Evolutionary conservation across 495 filamentous ascomycete genomes (phyloP).

Genomic region (Penicillium malachiteum): DNA sequence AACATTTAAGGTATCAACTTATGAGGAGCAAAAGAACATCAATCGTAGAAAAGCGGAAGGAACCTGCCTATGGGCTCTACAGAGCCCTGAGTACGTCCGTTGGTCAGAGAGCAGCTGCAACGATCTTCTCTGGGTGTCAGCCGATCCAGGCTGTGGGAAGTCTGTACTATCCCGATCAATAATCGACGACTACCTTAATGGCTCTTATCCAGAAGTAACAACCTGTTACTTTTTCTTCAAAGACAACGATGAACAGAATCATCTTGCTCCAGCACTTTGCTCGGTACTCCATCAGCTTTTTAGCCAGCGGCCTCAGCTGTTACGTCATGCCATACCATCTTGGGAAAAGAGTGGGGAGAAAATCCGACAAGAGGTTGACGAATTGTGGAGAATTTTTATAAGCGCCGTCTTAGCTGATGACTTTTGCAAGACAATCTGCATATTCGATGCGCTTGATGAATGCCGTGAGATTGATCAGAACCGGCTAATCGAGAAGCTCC

Average conservation of each 20-base stretch:
- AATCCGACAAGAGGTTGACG: constrained; percentile 19
- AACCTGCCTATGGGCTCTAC: constrained; percentile 29
- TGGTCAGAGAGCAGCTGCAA: constrained; percentile 26
- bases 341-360: constrained; percentile 26
- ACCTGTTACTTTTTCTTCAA: constrained; percentile 51
- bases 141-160: constrained; percentile 48
- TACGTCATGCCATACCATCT: constrained; percentile 24
- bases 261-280: constrained; percentile 31
- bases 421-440: constrained; percentile 27
- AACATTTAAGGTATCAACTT: constrained; percentile 26
- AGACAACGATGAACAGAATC: constrained; percentile 36
- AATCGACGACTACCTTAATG: constrained; percentile 26
- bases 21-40: constrained; percentile 29
- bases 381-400: constrained; percentile 34
- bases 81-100: constrained; percentile 28
- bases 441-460: constrained; percentile 47
- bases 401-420: constrained; percentile 16
- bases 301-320: constrained; percentile 20
- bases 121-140: constrained; percentile 44
- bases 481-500: constrained; percentile 25
- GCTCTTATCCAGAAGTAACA: constrained; percentile 6
- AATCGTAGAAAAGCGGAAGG: constrained; percentile 27
- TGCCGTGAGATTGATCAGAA: constrained; percentile 24
- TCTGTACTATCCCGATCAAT: constrained; percentile 42
- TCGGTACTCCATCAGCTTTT: constrained; percentile 46